A percentile compares a stretch with the other conserved stretches of the same genome.
phyloP scores from a whole-genome alignment of 306 rosid genomes.

The Fagus sylvatica region DNA sequence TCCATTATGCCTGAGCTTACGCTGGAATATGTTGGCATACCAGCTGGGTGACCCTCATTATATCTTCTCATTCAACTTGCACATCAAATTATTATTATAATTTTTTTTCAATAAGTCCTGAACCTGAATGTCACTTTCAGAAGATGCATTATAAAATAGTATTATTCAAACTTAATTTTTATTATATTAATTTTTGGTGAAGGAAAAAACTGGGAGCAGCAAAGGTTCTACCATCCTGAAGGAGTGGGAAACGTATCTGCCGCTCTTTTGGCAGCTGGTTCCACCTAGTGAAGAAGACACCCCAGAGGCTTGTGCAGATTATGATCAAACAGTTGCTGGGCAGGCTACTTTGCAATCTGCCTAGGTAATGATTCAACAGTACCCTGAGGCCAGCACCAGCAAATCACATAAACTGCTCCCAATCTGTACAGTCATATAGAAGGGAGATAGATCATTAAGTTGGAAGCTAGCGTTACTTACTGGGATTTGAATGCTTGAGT shows the following conservation, averaged over 20 bases:
- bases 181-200: conserved; percentile 16
- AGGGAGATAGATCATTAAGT: conserved; percentile 17
- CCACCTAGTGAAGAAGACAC: conserved; percentile 99
- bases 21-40: neutral
- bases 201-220: conserved; percentile 94
- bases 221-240: conserved; percentile 80
- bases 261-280: conserved; percentile 96
- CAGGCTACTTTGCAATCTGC: conserved; percentile 79
- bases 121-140: neutral
- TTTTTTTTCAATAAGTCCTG: neutral
- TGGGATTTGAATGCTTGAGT: conserved; percentile 18
- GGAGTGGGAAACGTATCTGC: conserved; percentile 80
- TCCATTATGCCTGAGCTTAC: neutral
- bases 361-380: conserved; percentile 33
- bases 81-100: neutral
- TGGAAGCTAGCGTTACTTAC: conserved; percentile 16
- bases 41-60: neutral
- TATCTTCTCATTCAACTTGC: neutral
- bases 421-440: conserved; percentile 33
- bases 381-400: neutral
- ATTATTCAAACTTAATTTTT: conserved; percentile 3
- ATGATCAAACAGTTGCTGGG: conserved; percentile 56
- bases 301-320: conserved; percentile 84
- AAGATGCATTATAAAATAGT: neutral
- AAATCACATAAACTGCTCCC: conserved; percentile 4